Conservation (phyloP, 768 basidiomycete species). For the Jaapia argillacea region DNA sequence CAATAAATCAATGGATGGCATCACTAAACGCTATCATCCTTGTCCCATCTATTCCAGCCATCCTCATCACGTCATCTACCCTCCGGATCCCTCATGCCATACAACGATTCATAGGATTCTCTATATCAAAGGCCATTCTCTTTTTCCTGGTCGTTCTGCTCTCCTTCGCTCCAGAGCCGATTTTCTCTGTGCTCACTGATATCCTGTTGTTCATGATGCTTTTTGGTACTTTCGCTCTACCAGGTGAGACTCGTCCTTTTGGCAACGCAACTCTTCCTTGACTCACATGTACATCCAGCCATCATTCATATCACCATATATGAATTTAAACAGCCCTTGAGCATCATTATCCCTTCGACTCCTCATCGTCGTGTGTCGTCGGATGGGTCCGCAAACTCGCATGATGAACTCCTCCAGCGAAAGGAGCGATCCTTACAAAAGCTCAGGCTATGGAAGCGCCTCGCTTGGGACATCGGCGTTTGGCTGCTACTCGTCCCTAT, state of each 20-base stretch:
- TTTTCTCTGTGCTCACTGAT: slow-evolving; percentile 34
- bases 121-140: slow-evolving; percentile 34
- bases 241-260: slow-evolving; percentile 28
- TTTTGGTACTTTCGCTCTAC: slow-evolving; percentile 49
- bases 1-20: slow-evolving; percentile 25
- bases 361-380: slow-evolving; percentile 12
- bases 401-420: slow-evolving; percentile 69
- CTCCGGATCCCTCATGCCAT: slow-evolving; percentile 35
- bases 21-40: slow-evolving; percentile 42
- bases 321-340: slow-evolving; percentile 73
- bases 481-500: slow-evolving; percentile 63
- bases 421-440: slow-evolving; percentile 83
- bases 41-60: slow-evolving; percentile 45
- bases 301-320: slow-evolving; percentile 74
- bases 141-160: slow-evolving; percentile 32
- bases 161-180: slow-evolving; percentile 31
- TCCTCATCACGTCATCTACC: slow-evolving; percentile 46
- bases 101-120: slow-evolving; percentile 30
- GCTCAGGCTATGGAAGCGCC: slow-evolving; percentile 55
- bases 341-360: slow-evolving; percentile 67
- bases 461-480: slow-evolving; percentile 79
- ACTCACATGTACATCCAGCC: slow-evolving; percentile 25
- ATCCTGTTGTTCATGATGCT: slow-evolving; percentile 40
- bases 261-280: neutral
- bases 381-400: slow-evolving; percentile 10